These are phyloP conservation scores for Bipolaris gigantea DNA, from an alignment of 2,329 filamentous ascomycete species.

Conservation along the genomic window DNA sequence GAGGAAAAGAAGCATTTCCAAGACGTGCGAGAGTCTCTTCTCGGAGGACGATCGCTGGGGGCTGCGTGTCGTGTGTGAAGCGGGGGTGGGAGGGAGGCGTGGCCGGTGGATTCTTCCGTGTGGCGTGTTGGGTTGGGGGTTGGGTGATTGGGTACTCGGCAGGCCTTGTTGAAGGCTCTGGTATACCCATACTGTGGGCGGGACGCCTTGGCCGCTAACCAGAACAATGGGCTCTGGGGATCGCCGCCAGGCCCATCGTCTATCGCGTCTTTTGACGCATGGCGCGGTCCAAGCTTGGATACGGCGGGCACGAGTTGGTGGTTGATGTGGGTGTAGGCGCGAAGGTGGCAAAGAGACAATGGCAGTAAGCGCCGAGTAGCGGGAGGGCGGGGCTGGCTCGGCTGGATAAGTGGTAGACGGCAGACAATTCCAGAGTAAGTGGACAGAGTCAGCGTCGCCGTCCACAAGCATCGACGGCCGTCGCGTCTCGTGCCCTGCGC, in stretches of 20 bases:
- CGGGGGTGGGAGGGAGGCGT: neutral
- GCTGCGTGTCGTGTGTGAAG: neutral
- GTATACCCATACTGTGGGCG: too few species aligned
- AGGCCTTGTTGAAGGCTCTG: too few species aligned
- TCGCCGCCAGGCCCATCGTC: neutral
- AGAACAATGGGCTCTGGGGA: neutral
- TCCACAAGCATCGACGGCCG: neutral
- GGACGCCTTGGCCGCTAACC: neutral
- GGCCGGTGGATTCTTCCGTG: neutral
- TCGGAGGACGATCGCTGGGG: conserved; percentile 6
- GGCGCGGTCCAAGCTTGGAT: neutral
- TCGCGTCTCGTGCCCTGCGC: neutral
- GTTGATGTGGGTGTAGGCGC: conserved; percentile 18
- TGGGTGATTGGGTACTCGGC: neutral
- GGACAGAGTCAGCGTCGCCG: neutral
- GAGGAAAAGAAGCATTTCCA: neutral
- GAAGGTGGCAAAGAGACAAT: conserved; percentile 24
- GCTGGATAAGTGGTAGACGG: conserved; percentile 1
- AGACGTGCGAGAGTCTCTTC: neutral
- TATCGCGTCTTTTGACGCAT: conserved; percentile 2
- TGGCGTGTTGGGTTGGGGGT: neutral
- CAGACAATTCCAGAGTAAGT: neutral
- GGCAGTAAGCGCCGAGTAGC: conserved; percentile 30
- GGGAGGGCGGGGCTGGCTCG: conserved; percentile 17
- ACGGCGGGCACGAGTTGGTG: conserved; percentile 11